Evolutionary conservation across 108 stramenopile genomes (phyloP).

Genomic region (Stephanodiscus minutulus): DNA sequence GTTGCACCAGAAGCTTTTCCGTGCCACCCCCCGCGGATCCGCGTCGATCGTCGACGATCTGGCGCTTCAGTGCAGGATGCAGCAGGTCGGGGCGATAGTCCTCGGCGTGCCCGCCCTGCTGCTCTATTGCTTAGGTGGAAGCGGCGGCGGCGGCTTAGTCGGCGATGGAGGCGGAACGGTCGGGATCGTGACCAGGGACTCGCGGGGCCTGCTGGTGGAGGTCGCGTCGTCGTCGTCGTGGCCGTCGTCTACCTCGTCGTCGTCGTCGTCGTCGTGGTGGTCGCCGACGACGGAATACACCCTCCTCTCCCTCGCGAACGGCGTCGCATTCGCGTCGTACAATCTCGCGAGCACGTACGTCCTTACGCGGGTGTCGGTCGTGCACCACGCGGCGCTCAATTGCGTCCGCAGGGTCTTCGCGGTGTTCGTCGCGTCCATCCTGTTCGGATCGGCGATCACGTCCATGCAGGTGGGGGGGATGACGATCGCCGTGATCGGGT

Average conservation of each 20-base stretch:
- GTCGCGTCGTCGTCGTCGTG: no score
- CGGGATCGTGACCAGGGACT: no score
- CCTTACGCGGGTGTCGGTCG: constrained; percentile 74
- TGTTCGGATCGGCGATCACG: constrained; percentile 65
- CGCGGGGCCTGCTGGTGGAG: no score
- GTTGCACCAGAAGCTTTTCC: constrained; percentile 81
- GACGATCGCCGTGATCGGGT: constrained; percentile 51
- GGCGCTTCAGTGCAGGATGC: constrained; percentile 82
- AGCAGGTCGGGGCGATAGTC: constrained; percentile 69
- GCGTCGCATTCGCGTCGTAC: constrained; percentile 76
- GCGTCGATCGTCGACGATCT: constrained; percentile 57
- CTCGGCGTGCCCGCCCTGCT: constrained; percentile 42
- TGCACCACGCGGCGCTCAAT: constrained; percentile 85
- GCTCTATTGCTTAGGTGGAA: no score
- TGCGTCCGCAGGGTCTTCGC: constrained; percentile 84
- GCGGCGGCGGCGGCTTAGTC: background rate
- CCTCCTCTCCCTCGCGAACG: constrained; percentile 65
- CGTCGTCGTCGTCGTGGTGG: background rate
- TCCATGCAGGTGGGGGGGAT: constrained; percentile 58
- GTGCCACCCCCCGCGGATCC: constrained; percentile 57
- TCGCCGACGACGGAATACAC: constrained; percentile 19
- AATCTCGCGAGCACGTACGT: constrained; percentile 73
- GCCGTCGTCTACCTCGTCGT: no score
- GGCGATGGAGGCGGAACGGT: constrained; percentile 32
- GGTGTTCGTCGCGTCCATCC: constrained; percentile 71